Conservation (phyloP, 257 asterid species). For the Asclepias syriaca region DNA sequence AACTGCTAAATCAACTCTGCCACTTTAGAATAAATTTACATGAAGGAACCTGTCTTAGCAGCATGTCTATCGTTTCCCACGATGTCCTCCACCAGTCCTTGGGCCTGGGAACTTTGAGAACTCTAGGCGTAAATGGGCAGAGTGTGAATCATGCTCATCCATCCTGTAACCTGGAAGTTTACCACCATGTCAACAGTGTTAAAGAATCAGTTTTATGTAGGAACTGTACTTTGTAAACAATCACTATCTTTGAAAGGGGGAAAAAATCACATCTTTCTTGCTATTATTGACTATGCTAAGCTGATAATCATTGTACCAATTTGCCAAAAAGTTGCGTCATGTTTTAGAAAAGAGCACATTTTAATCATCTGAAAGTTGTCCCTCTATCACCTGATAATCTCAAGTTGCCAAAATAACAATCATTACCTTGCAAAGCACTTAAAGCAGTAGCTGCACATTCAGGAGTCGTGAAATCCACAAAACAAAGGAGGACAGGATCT, state of each 20-base stretch:
- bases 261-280: not conserved
- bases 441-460: constrained; percentile 63
- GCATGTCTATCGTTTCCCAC: constrained; percentile 33
- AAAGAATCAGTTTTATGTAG: not conserved
- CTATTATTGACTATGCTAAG: not conserved
- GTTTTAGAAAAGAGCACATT: not conserved
- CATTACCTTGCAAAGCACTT: constrained; percentile 50
- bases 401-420: not conserved
- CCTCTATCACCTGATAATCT: not conserved
- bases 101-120: constrained; percentile 55
- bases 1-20: not conserved
- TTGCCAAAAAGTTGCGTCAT: not conserved
- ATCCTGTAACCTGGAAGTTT: constrained; percentile 44
- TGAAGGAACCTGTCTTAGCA: not conserved
- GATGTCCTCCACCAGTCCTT: constrained; percentile 33
- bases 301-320: not conserved
- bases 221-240: not conserved
- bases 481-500: constrained; percentile 47
- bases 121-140: constrained; percentile 44
- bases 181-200: constrained; percentile 2
- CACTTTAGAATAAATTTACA: not conserved
- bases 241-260: not conserved
- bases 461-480: constrained; percentile 48
- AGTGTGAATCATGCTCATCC: constrained; percentile 46
- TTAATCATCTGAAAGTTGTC: not conserved